Conservation (phyloP, 495 filamentous ascomycete genomes). For the Penicillium ochrochloron region DNA sequence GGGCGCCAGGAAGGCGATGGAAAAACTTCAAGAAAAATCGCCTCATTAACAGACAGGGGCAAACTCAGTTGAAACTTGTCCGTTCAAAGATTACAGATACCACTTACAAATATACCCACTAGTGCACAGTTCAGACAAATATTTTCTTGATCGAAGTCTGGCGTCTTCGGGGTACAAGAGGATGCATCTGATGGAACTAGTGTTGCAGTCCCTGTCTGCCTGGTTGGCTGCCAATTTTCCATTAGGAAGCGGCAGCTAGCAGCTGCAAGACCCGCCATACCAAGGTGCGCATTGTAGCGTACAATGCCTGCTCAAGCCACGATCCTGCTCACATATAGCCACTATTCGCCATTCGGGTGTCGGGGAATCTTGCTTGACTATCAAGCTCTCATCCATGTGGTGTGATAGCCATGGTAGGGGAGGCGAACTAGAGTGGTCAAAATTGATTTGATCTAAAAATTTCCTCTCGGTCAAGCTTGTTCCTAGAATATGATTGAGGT, state of each 20-base stretch:
- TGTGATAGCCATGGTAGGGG: background rate
- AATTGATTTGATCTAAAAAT: too few species aligned
- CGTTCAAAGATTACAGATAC: background rate
- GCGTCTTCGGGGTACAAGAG: too few species aligned
- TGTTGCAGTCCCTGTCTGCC: background rate
- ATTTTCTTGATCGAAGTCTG: background rate
- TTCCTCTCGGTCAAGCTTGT: too few species aligned
- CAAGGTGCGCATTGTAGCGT: background rate
- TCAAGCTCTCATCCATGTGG: background rate
- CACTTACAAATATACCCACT: background rate
- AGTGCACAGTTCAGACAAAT: background rate
- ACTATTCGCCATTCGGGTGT: background rate
- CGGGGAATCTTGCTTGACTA: background rate
- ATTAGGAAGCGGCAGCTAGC: background rate
- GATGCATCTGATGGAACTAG: too few species aligned
- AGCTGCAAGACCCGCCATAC: background rate
- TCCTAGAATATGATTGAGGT: too few species aligned
- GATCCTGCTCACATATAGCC: background rate
- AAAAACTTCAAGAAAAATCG: background rate
- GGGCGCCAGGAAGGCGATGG: conserved; percentile 2
- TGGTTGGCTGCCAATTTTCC: background rate
- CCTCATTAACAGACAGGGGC: background rate
- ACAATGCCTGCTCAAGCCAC: too few species aligned
- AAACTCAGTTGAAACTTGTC: background rate
- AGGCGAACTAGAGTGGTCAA: too few species aligned